A percentile compares a stretch with the other conserved stretches of the same genome.
Evolutionary conservation across 352 stramenopile species (phyloP).

Genomic region (Globisporangium yorkense): DNA sequence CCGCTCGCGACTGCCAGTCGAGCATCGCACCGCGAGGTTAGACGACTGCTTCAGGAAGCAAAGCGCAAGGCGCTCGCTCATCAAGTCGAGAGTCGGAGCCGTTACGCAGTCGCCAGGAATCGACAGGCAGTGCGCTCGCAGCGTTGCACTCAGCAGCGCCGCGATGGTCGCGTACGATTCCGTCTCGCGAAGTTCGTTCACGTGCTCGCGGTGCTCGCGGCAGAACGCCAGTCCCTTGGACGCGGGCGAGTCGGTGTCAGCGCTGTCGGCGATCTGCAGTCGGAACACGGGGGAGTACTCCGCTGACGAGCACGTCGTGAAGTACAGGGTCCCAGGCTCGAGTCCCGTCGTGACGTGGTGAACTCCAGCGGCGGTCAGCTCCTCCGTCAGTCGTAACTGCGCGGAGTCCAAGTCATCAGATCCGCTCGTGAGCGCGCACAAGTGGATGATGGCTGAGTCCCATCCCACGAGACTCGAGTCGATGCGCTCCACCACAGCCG

Average conservation of each 20-base stretch:
- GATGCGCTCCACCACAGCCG: conserved; percentile 16
- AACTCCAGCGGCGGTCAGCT: conserved; percentile 3
- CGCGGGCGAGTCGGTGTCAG: background rate
- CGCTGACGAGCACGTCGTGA: conserved; percentile 16
- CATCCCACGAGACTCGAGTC: conserved; percentile 32
- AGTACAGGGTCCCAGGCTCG: conserved; percentile 20
- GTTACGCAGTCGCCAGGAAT: conserved; percentile 14
- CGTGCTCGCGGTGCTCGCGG: conserved; percentile 8
- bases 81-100: conserved; percentile 21
- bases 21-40: background rate
- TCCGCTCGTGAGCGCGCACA: conserved; percentile 19
- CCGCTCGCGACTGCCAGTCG: background rate
- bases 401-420: background rate
- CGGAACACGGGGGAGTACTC: conserved; percentile 21
- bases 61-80: conserved; percentile 25
- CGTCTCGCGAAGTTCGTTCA: conserved; percentile 14
- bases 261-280: conserved; percentile 15
- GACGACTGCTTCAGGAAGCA: conserved; percentile 16
- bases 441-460: conserved; percentile 18
- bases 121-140: conserved; percentile 13
- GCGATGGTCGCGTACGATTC: conserved; percentile 25
- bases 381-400: background rate
- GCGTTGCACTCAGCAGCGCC: conserved; percentile 22
- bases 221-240: conserved; percentile 20
- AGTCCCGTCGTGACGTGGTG: conserved; percentile 4